phyloP scores from a whole-genome alignment of 2,329 filamentous ascomycete genomes.

The Didymosphaeria variabile region DNA sequence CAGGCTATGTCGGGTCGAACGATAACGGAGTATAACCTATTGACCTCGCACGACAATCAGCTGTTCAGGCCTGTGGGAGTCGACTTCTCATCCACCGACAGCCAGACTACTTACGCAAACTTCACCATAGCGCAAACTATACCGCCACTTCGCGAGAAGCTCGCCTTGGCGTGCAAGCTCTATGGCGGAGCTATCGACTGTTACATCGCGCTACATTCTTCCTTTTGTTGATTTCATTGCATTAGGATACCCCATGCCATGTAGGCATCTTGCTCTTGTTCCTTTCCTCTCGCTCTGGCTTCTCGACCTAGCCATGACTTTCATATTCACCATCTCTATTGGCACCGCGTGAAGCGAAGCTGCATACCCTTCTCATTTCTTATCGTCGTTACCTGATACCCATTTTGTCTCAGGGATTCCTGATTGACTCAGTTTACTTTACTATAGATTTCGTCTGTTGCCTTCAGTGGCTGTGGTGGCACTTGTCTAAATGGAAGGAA shows the following conservation, averaged over 20 bases:
- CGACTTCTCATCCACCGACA: neutral
- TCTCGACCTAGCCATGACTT: neutral
- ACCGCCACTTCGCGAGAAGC: neutral
- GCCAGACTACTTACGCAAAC: neutral
- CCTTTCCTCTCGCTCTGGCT: constrained; percentile 1
- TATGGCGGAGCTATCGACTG: neutral
- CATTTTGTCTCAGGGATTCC: constrained; percentile 2
- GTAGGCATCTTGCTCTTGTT: constrained; percentile 8
- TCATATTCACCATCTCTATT: constrained; percentile 23
- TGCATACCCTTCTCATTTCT: constrained; percentile 13
- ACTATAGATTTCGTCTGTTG: constrained; percentile 2
- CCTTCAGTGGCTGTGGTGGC: constrained; percentile 11
- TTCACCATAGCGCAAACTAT: neutral
- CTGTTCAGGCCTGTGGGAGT: neutral
- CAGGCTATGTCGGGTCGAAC: constrained; percentile 39
- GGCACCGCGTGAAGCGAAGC: constrained; percentile 27
- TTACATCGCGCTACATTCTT: neutral
- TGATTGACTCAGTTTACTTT: neutral
- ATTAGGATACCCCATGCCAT: constrained; percentile 16
- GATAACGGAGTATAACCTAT: constrained; percentile 27
- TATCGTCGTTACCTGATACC: constrained; percentile 7
- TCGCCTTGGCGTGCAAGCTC: constrained; percentile 1
- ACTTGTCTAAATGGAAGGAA: neutral
- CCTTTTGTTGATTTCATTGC: constrained; percentile 8
- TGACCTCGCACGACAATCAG: neutral